Conservation (phyloP, 768 basidiomycete species). For the Lentinus tigrinus region DNA sequence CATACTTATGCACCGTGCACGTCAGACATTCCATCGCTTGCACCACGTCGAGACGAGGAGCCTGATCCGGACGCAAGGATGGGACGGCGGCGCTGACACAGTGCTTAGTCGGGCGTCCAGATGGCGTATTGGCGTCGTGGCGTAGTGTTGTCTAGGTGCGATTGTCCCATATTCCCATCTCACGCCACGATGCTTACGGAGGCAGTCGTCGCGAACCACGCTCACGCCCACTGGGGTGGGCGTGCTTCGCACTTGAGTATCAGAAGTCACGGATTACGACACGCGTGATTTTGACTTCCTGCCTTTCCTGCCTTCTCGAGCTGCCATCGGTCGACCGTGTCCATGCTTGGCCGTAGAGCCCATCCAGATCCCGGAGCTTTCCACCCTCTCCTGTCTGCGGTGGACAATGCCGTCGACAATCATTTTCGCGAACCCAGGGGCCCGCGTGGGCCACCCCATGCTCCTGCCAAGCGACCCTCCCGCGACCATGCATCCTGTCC, state of each 20-base stretch:
- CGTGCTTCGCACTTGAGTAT: background rate
- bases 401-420: background rate
- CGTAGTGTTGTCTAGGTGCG: no score
- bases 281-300: background rate
- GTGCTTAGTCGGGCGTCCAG: no score
- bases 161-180: background rate
- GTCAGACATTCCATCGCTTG: no score
- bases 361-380: background rate
- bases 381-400: background rate
- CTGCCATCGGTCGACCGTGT: background rate
- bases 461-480: background rate
- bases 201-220: background rate
- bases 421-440: background rate
- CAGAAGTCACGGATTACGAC: conserved; percentile 7
- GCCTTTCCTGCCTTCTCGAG: background rate
- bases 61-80: no score
- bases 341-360: background rate
- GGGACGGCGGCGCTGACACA: no score
- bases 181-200: conserved; percentile 17
- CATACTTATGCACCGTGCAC: no score
- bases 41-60: no score
- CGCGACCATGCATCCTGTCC: background rate
- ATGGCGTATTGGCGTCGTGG: no score
- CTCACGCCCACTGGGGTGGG: background rate
- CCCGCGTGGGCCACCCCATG: background rate